These are phyloP conservation scores for Gossypium stocksii DNA, from an alignment of 345 rosid genomes.

Conservation along the genomic window DNA sequence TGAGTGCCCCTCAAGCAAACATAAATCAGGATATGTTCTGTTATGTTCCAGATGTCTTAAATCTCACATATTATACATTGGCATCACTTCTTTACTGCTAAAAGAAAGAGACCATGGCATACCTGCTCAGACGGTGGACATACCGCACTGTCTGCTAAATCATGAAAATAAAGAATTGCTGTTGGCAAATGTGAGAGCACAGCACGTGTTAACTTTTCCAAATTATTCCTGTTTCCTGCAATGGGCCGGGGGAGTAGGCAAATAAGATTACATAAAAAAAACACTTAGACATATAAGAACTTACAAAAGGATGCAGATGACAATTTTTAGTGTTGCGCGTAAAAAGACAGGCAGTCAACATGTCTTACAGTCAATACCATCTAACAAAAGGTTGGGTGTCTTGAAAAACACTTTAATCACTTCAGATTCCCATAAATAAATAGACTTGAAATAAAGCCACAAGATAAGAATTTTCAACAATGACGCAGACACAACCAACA, in stretches of 20 bases:
- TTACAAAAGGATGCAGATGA: not conserved
- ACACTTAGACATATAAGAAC: not conserved
- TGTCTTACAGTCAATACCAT: not conserved
- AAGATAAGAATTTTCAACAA: not conserved
- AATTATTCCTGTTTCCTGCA: slow-evolving; percentile 83
- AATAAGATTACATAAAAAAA: slow-evolving; percentile 12
- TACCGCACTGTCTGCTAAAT: slow-evolving; percentile 92
- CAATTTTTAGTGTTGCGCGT: not conserved
- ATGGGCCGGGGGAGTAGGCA: not conserved
- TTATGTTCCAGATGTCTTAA: not conserved
- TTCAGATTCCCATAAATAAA: not conserved
- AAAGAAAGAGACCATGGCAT: not conserved
- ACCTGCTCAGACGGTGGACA: slow-evolving; percentile 93
- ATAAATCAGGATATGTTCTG: not conserved
- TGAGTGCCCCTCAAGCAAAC: not conserved
- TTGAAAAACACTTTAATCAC: not conserved
- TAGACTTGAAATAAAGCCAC: not conserved
- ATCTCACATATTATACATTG: not conserved
- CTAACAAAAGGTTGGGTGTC: not conserved
- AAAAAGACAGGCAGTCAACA: not conserved
- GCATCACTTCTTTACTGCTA: not conserved
- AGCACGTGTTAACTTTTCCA: slow-evolving; percentile 88
- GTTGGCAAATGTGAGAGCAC: slow-evolving; percentile 93
- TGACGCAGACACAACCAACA: not conserved
- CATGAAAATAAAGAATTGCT: slow-evolving; percentile 85